Percentiles rank a stretch among this genome's conserved stretches.
Evolutionary conservation across 331 rosid species (phyloP).

Genomic region (Arachis monticola): DNA sequence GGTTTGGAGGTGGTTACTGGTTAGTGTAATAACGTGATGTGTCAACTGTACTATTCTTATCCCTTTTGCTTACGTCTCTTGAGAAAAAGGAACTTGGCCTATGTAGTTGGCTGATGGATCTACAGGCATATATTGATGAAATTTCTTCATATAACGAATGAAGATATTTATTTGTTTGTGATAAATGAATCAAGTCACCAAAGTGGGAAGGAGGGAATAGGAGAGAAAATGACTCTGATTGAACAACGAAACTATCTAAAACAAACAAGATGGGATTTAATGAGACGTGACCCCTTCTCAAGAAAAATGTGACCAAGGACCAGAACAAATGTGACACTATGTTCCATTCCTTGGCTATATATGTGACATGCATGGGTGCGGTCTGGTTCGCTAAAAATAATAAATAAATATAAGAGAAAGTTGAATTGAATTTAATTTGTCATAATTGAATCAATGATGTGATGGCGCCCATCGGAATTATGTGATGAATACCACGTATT

Average conservation of each 20-base stretch:
- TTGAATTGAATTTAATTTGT: neutral
- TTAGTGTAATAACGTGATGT: no score
- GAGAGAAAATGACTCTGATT: conserved; percentile 35
- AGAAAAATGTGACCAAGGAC: conserved; percentile 7
- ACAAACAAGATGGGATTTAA: conserved; percentile 30
- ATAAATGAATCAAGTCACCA: neutral
- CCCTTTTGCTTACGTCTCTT: conserved; percentile 13
- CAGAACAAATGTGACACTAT: conserved; percentile 22
- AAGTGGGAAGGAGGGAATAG: neutral
- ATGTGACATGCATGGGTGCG: conserved; percentile 12
- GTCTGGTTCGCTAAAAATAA: neutral
- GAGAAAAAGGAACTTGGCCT: neutral
- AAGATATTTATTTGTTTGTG: conserved; percentile 26
- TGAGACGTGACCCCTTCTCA: conserved; percentile 39
- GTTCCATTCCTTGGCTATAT: conserved; percentile 26
- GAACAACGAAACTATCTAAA: conserved; percentile 25
- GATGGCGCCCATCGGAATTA: conserved; percentile 33
- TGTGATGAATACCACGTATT: conserved; percentile 22
- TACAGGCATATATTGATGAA: neutral
- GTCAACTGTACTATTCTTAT: neutral
- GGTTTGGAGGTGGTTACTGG: no score
- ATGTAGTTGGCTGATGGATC: neutral
- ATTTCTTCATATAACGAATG: neutral
- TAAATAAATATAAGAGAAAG: neutral
- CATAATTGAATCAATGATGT: conserved; percentile 22